These are phyloP conservation scores for Blastobotrys peoriensis DNA, from an alignment of 805 yeast species.

Conservation along the genomic window DNA sequence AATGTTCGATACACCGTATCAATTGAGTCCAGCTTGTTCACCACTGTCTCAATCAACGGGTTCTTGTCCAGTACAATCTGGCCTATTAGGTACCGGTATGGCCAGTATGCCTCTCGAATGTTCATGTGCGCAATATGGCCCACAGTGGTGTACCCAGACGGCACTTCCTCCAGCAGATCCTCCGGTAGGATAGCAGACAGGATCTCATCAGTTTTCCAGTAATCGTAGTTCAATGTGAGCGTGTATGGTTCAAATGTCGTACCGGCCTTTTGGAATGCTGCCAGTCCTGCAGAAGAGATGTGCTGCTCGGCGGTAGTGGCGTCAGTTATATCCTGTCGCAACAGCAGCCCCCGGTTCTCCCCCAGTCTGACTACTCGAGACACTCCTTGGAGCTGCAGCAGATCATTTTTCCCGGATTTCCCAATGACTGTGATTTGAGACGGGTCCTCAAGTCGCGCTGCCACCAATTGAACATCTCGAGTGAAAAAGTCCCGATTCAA, in stretches of 20 bases:
- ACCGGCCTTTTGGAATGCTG: conserved; percentile 42
- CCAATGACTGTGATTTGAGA: conserved; percentile 52
- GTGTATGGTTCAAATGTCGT: conserved; percentile 48
- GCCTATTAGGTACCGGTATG: conserved; percentile 76
- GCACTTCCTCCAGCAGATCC: conserved; percentile 61
- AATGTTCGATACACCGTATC: conserved; percentile 88
- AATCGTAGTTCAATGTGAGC: conserved; percentile 59
- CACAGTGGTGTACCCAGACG: conserved; percentile 85
- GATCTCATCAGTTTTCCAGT: conserved; percentile 89
- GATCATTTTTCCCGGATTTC: conserved; percentile 50
- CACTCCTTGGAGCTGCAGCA: conserved; percentile 64
- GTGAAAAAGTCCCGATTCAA: conserved; percentile 65
- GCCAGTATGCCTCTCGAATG: conserved; percentile 74
- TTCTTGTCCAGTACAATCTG: conserved; percentile 86
- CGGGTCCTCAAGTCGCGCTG: conserved; percentile 67
- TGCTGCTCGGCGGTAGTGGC: conserved; percentile 34
- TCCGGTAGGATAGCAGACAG: conserved; percentile 72
- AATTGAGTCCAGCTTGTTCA: conserved; percentile 81
- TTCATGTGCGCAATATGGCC: conserved; percentile 96
- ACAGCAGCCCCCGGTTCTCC: conserved; percentile 47
- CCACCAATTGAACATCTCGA: conserved; percentile 52
- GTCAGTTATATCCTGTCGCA: conserved; percentile 45
- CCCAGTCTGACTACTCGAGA: conserved; percentile 55
- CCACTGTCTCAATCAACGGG: conserved; percentile 76
- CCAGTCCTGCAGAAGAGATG: conserved; percentile 39